phyloP scores from a whole-genome alignment of 2,329 filamentous ascomycete species.

The Diatrype stigma region DNA sequence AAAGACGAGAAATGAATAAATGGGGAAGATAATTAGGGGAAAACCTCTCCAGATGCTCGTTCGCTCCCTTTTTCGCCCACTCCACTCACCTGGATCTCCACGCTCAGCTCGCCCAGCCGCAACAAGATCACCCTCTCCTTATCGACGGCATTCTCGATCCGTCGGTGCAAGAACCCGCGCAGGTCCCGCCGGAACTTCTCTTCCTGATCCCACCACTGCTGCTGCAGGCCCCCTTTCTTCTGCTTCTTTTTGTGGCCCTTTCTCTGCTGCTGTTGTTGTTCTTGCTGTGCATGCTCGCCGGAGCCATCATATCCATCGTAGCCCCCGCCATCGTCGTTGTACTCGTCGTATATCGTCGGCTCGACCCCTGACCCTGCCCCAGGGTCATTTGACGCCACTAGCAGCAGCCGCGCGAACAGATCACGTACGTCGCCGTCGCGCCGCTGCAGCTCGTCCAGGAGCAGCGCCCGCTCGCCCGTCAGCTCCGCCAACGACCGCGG shows the following conservation, averaged over 20 bases:
- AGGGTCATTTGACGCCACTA: too few species aligned
- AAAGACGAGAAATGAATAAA: too few species aligned
- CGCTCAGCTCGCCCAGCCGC: conserved; percentile 45
- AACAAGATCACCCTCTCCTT: conserved; percentile 43
- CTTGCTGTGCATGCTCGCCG: too few species aligned
- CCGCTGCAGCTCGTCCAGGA: conserved; percentile 36
- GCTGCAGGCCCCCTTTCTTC: too few species aligned
- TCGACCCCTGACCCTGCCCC: conserved; percentile 32
- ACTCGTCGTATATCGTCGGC: conserved; percentile 15
- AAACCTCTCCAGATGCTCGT: too few species aligned
- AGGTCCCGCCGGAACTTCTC: conserved; percentile 38
- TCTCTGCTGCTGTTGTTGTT: too few species aligned
- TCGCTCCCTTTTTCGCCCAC: too few species aligned
- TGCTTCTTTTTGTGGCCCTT: too few species aligned
- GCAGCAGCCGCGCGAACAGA: conserved; percentile 37
- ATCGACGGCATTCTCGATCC: conserved; percentile 39
- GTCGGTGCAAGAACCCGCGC: conserved; percentile 34
- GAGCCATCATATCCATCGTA: too few species aligned
- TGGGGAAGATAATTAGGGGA: too few species aligned
- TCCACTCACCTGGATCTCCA: conserved; percentile 37
- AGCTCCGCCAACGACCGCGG: conserved; percentile 39
- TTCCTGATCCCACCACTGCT: conserved; percentile 12
- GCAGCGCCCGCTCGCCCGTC: conserved; percentile 43
- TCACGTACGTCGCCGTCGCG: conserved; percentile 34
- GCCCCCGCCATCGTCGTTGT: not conserved